These are phyloP conservation scores for Tetracentron sinense DNA, from an alignment of 164 flowering plant species.

Conservation along the genomic window DNA sequence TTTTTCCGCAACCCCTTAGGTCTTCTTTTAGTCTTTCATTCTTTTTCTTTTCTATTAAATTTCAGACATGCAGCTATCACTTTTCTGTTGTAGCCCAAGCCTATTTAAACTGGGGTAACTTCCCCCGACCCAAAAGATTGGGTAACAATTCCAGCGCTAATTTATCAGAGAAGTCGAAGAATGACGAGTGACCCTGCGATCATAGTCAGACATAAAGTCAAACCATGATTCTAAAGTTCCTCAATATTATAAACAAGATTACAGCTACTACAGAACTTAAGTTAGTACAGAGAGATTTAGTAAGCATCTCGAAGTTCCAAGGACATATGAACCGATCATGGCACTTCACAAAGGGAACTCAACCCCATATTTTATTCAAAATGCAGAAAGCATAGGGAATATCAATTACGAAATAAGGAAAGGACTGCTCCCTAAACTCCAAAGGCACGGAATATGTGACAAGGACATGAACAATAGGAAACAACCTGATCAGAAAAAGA, in stretches of 20 bases:
- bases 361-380: not conserved
- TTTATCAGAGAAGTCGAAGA: conserved; percentile 24
- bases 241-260: not conserved
- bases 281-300: too few relatives aligned
- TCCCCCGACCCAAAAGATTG: conserved; percentile 1
- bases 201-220: conserved; percentile 29
- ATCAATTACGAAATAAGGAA: not conserved
- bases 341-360: not conserved
- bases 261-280: not conserved
- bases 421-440: not conserved
- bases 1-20: not conserved
- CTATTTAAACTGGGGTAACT: not conserved
- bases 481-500: too few relatives aligned
- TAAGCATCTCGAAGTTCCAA: too few relatives aligned
- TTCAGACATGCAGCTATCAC: not conserved
- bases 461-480: too few relatives aligned
- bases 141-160: conserved; percentile 8
- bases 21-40: too few relatives aligned
- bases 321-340: too few relatives aligned
- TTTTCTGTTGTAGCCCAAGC: not conserved
- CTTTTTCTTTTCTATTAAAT: conserved; percentile 4
- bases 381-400: not conserved
- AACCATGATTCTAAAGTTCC: conserved; percentile 10
- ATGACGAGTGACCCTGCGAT: conserved; percentile 35
- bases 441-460: too few relatives aligned